Conservation (phyloP, 1,284 basidiomycete species). For the Leccinum griseonigrum region DNA sequence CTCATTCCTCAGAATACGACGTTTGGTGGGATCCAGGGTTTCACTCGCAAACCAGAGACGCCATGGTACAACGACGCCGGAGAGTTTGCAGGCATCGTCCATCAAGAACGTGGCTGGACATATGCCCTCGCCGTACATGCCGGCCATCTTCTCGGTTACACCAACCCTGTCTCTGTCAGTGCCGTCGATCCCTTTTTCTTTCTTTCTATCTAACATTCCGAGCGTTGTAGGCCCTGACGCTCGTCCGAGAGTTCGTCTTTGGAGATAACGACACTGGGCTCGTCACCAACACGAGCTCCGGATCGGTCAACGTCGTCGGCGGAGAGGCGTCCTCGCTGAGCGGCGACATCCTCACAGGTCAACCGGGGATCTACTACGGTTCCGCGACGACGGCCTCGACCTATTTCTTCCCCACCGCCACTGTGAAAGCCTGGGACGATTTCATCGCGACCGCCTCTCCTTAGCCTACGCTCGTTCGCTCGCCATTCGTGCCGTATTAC, state of each 20-base stretch:
- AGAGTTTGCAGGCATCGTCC: constrained; percentile 62
- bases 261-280: constrained; percentile 53
- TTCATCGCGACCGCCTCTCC: constrained; percentile 33
- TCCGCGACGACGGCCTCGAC: constrained; percentile 47
- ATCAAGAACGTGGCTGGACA: constrained; percentile 69
- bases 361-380: constrained; percentile 53
- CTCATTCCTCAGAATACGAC: constrained; percentile 56
- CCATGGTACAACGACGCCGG: constrained; percentile 60
- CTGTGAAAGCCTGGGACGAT: constrained; percentile 53
- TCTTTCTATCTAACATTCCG: not conserved
- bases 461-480: not conserved
- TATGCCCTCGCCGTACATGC: constrained; percentile 57
- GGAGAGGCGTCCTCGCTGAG: constrained; percentile 47
- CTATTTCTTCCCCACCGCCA: constrained; percentile 50
- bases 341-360: constrained; percentile 46
- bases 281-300: constrained; percentile 33
- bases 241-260: constrained; percentile 59
- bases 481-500: not conserved
- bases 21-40: constrained; percentile 71
- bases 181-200: not conserved
- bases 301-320: constrained; percentile 44
- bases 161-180: constrained; percentile 51
- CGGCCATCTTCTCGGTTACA: constrained; percentile 55
- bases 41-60: constrained; percentile 63
- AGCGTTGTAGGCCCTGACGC: constrained; percentile 47